These are phyloP conservation scores for Dinochytrium kinnereticum DNA, from an alignment of 371 early-diverging fungal species.

Conservation along the genomic window DNA sequence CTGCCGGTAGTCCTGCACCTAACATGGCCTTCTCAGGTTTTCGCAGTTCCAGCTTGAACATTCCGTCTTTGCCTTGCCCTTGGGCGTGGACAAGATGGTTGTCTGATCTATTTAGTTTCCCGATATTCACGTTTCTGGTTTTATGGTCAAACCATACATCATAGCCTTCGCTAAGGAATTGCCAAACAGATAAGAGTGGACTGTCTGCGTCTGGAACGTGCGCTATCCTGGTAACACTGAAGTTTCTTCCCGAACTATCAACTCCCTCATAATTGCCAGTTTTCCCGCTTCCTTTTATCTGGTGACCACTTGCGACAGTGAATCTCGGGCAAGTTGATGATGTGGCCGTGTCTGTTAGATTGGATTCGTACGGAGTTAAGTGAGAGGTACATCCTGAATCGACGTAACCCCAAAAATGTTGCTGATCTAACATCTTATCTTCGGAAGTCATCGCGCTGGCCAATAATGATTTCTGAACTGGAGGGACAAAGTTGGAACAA, in stretches of 20 bases:
- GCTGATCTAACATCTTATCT: not conserved
- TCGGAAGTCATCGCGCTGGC: not conserved
- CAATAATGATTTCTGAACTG: not conserved
- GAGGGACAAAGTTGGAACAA: not conserved
- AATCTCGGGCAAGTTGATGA: not conserved
- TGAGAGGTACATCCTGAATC: conserved; percentile 15
- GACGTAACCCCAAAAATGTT: not conserved
- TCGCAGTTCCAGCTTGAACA: not conserved
- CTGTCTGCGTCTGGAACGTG: conserved; percentile 2
- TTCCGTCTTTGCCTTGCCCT: not conserved
- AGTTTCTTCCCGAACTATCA: not conserved
- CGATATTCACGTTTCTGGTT: not conserved
- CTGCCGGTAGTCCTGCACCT: not conserved
- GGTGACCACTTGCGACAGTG: not conserved
- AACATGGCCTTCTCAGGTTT: not conserved
- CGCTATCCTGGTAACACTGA: not conserved
- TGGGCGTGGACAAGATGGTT: not conserved
- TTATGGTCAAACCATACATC: conserved; percentile 6
- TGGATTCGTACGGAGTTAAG: not conserved
- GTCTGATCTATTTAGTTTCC: not conserved
- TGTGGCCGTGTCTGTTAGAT: no score
- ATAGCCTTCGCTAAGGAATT: not conserved
- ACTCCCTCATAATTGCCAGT: not conserved
- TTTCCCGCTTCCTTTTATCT: not conserved
- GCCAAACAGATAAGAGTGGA: not conserved